Conservation (phyloP, 352 stramenopile species). For the Lagenidium giganteum region DNA sequence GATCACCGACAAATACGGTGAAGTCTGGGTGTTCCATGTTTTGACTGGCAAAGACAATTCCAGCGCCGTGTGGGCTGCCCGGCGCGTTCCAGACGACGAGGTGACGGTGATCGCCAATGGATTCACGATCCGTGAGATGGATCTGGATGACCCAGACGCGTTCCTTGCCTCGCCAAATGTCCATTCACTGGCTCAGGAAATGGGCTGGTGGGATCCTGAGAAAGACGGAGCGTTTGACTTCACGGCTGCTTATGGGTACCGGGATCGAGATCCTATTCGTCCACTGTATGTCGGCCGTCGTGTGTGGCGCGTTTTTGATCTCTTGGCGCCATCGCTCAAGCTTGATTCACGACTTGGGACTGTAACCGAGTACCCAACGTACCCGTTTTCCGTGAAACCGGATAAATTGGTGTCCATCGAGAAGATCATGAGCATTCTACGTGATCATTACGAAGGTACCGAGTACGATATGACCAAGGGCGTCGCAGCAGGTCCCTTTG, state of each 20-base stretch:
- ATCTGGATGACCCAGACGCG: constrained; percentile 51
- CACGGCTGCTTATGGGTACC: constrained; percentile 31
- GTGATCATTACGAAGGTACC: constrained; percentile 86
- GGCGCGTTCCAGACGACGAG: constrained; percentile 79
- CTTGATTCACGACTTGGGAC: constrained; percentile 35
- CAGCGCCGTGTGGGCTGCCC: constrained; percentile 81
- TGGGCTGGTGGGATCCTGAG: constrained; percentile 53
- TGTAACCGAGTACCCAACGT: constrained; percentile 34
- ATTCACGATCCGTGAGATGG: constrained; percentile 85
- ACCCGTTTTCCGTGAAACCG: constrained; percentile 71
- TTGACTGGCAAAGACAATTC: constrained; percentile 76
- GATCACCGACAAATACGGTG: constrained; percentile 69
- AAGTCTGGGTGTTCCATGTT: constrained; percentile 91
- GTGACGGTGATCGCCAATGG: constrained; percentile 85
- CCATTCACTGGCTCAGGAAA: constrained; percentile 57
- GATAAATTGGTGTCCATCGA: constrained; percentile 39
- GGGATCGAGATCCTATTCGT: constrained; percentile 22
- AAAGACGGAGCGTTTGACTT: constrained; percentile 37
- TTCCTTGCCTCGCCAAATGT: constrained; percentile 82
- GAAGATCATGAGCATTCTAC: constrained; percentile 65
- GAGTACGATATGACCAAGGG: constrained; percentile 73
- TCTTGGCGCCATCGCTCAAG: constrained; percentile 51
- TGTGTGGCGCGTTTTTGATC: constrained; percentile 72
- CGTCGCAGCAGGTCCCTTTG: constrained; percentile 79
- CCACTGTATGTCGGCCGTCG: constrained; percentile 51